Evolutionary conservation across 495 filamentous ascomycete genomes (phyloP), one percentile per base, ranked within the genome.

Genomic region (Chaetomium fimeti): DNA sequence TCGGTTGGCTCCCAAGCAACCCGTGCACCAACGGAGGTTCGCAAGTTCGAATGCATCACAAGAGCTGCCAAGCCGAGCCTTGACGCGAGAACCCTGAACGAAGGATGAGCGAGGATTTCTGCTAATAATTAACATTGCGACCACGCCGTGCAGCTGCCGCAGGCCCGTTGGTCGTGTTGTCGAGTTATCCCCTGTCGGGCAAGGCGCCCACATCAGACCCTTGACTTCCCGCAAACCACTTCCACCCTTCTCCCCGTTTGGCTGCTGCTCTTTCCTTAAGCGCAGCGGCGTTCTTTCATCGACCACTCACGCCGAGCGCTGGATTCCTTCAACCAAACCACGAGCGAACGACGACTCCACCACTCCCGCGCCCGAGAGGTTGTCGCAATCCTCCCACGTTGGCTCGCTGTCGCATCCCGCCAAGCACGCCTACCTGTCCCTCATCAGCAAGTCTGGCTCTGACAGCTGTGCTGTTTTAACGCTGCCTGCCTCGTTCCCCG

Each of bases 261-360:
- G 63, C 68, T 68, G 57, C 53, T 60, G 61, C 63, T 45, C 63
- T 11, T 22, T 24, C 55, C 63, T 59, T 64, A 70, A 70, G 70
- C 68, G 70, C 70, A 72, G 68, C 57, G 68, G 47, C 62, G 70
- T 56, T 51, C 38, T 45, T 40, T 57, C 63, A 25, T 56, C 52
- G 51, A 52, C 32, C 60, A 62, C 48, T 55, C 25, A 59, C 59
- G 43, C 57, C 20, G 47, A 22, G 15, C 38, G 53, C 43, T 20
- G 29, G 48, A 49, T 54, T 57, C 51, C 63, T 55, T 62, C 42
- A 63, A 25, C 38, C 49, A 63, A 61, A 66, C 64, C 68, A 65
- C 66, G 49, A 58, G 20, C 28, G 27, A 48, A 40, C 36, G 27
- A 48, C 47, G 53, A 61, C 66, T 67, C 63, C 58, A 64, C 59